phyloP scores from a whole-genome alignment of 495 filamentous ascomycete species.

The Ramalina intermedia region DNA sequence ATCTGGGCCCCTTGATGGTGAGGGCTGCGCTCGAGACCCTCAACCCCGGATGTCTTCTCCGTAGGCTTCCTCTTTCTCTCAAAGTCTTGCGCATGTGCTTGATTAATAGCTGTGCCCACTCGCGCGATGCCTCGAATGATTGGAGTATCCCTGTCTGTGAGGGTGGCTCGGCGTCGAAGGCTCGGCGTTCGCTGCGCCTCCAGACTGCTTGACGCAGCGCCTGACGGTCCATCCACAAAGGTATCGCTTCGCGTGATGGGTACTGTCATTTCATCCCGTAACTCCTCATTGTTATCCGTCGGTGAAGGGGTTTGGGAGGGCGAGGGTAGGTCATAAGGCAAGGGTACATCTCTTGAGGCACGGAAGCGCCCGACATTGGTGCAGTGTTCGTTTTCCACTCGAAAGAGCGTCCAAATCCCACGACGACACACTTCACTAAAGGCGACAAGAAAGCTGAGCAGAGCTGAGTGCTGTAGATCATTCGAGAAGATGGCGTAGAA shows the following conservation, averaged over 20 bases:
- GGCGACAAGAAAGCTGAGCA: slow-evolving; percentile 60
- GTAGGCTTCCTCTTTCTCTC: slow-evolving; percentile 50
- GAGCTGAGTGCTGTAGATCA: slow-evolving; percentile 64
- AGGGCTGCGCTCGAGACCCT: slow-evolving; percentile 3
- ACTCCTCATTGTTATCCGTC: background rate
- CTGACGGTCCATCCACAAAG: background rate
- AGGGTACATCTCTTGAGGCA: slow-evolving; percentile 62
- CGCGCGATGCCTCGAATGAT: slow-evolving; percentile 26
- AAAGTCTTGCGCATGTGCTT: slow-evolving; percentile 79
- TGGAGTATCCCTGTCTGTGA: slow-evolving; percentile 6
- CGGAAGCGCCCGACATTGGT: slow-evolving; percentile 75
- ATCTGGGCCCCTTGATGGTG: slow-evolving; percentile 6
- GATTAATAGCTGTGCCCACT: slow-evolving; percentile 46
- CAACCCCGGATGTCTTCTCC: background rate
- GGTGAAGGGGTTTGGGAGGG: slow-evolving; percentile 12
- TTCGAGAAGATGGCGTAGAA: slow-evolving; percentile 74
- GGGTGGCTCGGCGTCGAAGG: slow-evolving; percentile 14
- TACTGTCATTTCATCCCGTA: background rate
- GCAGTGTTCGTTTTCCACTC: slow-evolving; percentile 95
- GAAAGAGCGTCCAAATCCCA: slow-evolving; percentile 81
- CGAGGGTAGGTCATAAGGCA: slow-evolving; percentile 55
- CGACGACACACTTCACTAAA: slow-evolving; percentile 67
- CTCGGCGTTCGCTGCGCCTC: slow-evolving; percentile 6
- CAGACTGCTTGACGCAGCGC: slow-evolving; percentile 7
- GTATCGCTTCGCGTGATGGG: background rate